phyloP scores from a whole-genome alignment of 495 filamentous ascomycete genomes.

The Trichoderma gamsii region DNA sequence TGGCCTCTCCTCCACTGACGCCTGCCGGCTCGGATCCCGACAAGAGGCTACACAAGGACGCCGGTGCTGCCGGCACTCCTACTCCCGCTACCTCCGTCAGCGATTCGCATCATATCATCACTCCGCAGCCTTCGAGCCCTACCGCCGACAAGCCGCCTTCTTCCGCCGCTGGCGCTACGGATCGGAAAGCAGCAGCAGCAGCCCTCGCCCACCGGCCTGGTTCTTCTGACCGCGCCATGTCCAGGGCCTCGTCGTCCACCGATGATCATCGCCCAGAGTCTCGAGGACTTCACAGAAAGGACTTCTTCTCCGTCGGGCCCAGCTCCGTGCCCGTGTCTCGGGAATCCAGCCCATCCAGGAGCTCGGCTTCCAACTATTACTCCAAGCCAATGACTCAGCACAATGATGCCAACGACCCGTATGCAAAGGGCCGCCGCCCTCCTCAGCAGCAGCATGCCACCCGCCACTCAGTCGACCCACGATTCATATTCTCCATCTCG shows the following conservation, averaged over 20 bases:
- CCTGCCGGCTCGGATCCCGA: slow-evolving; percentile 61
- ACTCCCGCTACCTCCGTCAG: slow-evolving; percentile 19
- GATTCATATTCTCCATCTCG: slow-evolving; percentile 73
- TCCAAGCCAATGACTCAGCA: slow-evolving; percentile 68
- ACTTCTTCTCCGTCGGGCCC: slow-evolving; percentile 37
- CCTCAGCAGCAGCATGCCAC: slow-evolving; percentile 62
- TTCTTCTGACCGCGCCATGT: slow-evolving; percentile 32
- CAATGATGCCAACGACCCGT: slow-evolving; percentile 82
- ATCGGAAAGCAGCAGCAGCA: neutral
- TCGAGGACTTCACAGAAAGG: slow-evolving; percentile 44
- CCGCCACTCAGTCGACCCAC: slow-evolving; percentile 58
- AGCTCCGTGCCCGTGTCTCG: slow-evolving; percentile 63
- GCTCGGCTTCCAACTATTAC: slow-evolving; percentile 50
- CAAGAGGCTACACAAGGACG: slow-evolving; percentile 21
- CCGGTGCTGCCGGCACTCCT: neutral
- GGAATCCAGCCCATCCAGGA: slow-evolving; percentile 58
- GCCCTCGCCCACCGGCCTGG: slow-evolving; percentile 29
- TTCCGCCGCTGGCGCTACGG: slow-evolving; percentile 29
- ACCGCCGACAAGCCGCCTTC: slow-evolving; percentile 34
- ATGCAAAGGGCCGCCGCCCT: slow-evolving; percentile 73
- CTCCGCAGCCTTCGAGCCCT: slow-evolving; percentile 55
- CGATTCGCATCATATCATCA: slow-evolving; percentile 48
- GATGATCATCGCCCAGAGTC: slow-evolving; percentile 20
- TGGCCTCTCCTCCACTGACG: slow-evolving; percentile 86
- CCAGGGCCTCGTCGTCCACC: slow-evolving; percentile 20